phyloP scores from a whole-genome alignment of 192 early-diverging fungal species.

The Pecoramyces ruminantium region DNA sequence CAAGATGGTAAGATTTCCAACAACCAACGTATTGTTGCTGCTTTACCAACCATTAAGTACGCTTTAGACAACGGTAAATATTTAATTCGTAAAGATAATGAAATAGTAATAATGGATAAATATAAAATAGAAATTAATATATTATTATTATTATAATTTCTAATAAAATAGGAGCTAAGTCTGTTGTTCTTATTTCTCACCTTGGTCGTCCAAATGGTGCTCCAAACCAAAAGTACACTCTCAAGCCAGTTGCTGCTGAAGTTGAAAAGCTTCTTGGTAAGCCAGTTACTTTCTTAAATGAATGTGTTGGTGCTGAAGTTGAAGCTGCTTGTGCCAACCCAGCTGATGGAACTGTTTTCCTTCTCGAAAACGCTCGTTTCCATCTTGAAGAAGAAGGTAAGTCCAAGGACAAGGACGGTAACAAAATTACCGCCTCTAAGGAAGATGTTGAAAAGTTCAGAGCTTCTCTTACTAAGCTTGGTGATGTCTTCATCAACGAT shows the following conservation, averaged over 20 bases:
- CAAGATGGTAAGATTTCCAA: slow-evolving; percentile 82
- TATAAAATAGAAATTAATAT: neutral
- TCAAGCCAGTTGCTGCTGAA: slow-evolving; percentile 78
- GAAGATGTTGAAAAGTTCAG: slow-evolving; percentile 75
- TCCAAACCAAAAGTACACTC: slow-evolving; percentile 69
- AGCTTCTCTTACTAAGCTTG: slow-evolving; percentile 76
- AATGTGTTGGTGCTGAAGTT: slow-evolving; percentile 84
- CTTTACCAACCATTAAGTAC: slow-evolving; percentile 85
- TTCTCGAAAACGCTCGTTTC: slow-evolving; percentile 96
- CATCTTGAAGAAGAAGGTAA: slow-evolving; percentile 96
- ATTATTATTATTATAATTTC: too few relatives aligned
- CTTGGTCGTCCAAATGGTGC: slow-evolving; percentile 93
- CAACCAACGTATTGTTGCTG: slow-evolving; percentile 89
- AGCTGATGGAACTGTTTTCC: slow-evolving; percentile 51
- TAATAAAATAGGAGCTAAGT: slow-evolving; percentile 43
- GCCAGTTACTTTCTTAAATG: slow-evolving; percentile 75
- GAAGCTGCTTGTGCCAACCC: slow-evolving; percentile 59
- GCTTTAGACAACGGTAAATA: slow-evolving; percentile 60
- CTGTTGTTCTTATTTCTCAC: slow-evolving; percentile 91
- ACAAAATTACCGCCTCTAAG: slow-evolving; percentile 76
- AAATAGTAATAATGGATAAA: too few relatives aligned
- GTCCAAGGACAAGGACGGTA: slow-evolving; percentile 73
- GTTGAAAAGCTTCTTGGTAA: slow-evolving; percentile 55
- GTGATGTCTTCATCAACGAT: slow-evolving; percentile 95
- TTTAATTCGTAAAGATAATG: too few relatives aligned